Evolutionary conservation across 352 stramenopile genomes (phyloP), one percentile per base, ranked within the genome.

Genomic region (Globisporangium heterothallicum): DNA sequence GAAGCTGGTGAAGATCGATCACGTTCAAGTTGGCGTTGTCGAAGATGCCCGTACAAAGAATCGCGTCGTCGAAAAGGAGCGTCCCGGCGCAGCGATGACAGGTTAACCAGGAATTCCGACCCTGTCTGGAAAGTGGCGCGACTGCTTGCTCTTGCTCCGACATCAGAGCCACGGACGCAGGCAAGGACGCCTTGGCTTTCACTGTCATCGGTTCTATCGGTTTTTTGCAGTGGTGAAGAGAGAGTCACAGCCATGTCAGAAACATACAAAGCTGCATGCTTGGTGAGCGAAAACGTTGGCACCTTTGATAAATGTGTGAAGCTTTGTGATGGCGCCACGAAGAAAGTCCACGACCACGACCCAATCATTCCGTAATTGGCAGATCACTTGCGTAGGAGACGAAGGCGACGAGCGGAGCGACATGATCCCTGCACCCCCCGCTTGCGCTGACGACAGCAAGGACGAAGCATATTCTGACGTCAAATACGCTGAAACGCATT

Each of bases 341-440:
- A 73, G 46, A 22, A 69, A 68, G 46, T 90, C 79, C 4, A 87
- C 38, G 10, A 83, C 58, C 19, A 86, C 63, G 16, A 88, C 52
- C 79, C 79, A 90, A 53, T 88, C 77, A 35, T 88, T 91, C 8
- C 74, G 71, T 6, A 91, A 58, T 34, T 91, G 77, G 49, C 74
- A 78, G 12, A 87, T 43, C 18, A 88, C 50, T 42, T 84, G 67
- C 0, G 64, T 74, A 12, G 55, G 58, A 0, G 58, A 74, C 14
- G 65, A 57, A 0, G 59, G 75, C 3, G 67, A 18, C 6, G 74
- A 53, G 3, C 62, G 69, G 32, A 88, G 63, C 6, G 74, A 74
- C 34, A 81, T 60, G 6, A 84, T 61, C 12, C 66, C 71, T 18
- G 53, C 24, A 25, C 36, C 61, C 18, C 65, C 52, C 7, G 44